Percentiles rank a stretch among this genome's conserved stretches.
Evolutionary conservation across 2,329 filamentous ascomycete species (phyloP).

Genomic region (Nemania sp.): DNA sequence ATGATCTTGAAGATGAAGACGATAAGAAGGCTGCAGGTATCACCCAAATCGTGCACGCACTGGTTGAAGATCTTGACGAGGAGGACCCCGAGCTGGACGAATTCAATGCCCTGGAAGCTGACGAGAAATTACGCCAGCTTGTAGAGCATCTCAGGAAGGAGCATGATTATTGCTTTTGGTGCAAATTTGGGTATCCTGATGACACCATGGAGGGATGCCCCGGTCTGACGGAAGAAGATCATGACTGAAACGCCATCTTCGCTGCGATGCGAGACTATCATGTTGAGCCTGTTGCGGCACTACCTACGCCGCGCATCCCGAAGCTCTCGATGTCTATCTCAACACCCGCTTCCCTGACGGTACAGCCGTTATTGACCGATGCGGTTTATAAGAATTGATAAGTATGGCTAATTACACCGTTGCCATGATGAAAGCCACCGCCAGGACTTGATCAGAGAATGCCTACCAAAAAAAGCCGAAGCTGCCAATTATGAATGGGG

Average conservation of each 20-base stretch:
- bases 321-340: too few relatives aligned
- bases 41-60: conserved; percentile 55
- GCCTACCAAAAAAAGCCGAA: too few relatives aligned
- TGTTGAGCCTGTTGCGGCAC: background rate
- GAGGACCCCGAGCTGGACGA: conserved; percentile 80
- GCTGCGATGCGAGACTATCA: background rate
- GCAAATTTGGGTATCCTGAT: conserved; percentile 80
- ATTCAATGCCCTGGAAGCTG: conserved; percentile 70
- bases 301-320: background rate
- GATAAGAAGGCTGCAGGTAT: conserved; percentile 71
- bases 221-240: conserved; percentile 82
- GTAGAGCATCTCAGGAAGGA: conserved; percentile 70
- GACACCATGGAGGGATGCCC: conserved; percentile 83
- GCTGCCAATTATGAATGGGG: too few relatives aligned
- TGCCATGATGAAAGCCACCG: too few relatives aligned
- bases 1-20: conserved; percentile 71
- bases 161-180: conserved; percentile 93
- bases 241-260: conserved; percentile 48
- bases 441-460: too few relatives aligned
- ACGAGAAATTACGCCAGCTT: conserved; percentile 67
- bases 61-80: conserved; percentile 72
- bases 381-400: too few relatives aligned
- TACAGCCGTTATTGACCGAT: too few relatives aligned
- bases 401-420: too few relatives aligned
- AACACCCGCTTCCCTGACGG: too few relatives aligned